These are phyloP conservation scores for Panicum virgatum DNA, from an alignment of 202 grass and related monocot genomes.

Conservation along the genomic window DNA sequence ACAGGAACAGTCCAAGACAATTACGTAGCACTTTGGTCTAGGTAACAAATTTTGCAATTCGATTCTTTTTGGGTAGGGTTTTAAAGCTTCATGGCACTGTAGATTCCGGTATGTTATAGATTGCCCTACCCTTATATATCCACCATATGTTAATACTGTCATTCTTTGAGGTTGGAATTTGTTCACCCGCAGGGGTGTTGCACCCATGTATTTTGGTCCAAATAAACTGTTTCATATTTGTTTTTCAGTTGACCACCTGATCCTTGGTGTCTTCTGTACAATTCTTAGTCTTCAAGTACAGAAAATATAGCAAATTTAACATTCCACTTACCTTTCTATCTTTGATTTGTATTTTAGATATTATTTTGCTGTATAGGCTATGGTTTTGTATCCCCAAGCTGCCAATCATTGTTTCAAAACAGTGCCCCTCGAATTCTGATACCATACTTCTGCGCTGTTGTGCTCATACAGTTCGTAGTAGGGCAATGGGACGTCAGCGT, in stretches of 20 bases:
- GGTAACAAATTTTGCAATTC: slow-evolving; percentile 42
- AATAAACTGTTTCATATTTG: slow-evolving; percentile 6
- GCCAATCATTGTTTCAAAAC: neutral
- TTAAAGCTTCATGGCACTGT: slow-evolving; percentile 25
- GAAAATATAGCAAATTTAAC: neutral
- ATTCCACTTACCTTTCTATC: neutral
- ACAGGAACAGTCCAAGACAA: neutral
- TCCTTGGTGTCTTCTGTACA: neutral
- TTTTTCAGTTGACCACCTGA: neutral
- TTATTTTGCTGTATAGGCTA: neutral
- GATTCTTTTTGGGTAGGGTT: slow-evolving; percentile 4
- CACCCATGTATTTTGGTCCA: slow-evolving; percentile 26
- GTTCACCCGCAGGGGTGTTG: neutral
- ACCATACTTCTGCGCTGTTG: no score
- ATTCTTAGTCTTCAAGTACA: neutral
- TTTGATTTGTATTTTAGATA: neutral
- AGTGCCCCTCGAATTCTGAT: no score
- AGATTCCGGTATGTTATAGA: slow-evolving; percentile 27
- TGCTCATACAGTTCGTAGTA: no score
- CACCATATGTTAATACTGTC: slow-evolving; percentile 8
- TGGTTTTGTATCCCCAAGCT: neutral
- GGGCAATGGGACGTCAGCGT: no score
- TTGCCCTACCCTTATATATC: slow-evolving; percentile 27
- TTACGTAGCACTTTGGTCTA: slow-evolving; percentile 22
- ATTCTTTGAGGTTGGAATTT: slow-evolving; percentile 32